Percentiles rank a stretch among this genome's conserved stretches.
Conservation (phyloP, 352 stramenopile genomes). For the Pilasporangium apinafurcum region DNA sequence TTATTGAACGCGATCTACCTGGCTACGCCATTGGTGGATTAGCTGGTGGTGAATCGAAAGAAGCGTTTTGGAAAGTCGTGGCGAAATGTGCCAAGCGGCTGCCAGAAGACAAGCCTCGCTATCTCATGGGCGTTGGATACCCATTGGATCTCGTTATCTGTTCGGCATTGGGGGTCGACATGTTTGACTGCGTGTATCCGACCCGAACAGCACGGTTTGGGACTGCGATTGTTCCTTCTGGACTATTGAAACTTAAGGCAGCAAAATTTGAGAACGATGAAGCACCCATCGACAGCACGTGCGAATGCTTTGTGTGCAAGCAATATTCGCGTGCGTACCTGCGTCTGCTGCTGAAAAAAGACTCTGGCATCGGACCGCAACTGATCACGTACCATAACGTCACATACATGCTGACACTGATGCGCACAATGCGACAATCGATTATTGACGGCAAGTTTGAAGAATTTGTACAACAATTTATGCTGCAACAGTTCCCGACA, state of each 20-base stretch:
- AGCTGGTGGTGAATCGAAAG: constrained; percentile 89
- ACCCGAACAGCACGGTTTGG: constrained; percentile 95
- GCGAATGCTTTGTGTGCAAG: constrained; percentile 66
- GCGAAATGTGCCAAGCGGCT: constrained; percentile 65
- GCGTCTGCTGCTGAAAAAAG: constrained; percentile 68
- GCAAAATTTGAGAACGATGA: constrained; percentile 48
- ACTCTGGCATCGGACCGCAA: constrained; percentile 50
- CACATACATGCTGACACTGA: constrained; percentile 79
- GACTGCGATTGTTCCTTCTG: constrained; percentile 82
- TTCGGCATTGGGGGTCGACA: constrained; percentile 94
- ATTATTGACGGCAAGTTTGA: constrained; percentile 74
- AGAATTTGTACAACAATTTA: constrained; percentile 70
- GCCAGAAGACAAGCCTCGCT: constrained; percentile 92
- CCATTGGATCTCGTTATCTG: constrained; percentile 96
- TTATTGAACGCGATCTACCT: constrained; percentile 78
- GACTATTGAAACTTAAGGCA: constrained; percentile 66
- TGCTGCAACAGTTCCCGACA: constrained; percentile 61
- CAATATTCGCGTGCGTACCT: constrained; percentile 70
- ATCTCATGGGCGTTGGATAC: constrained; percentile 98
- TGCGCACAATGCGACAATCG: constrained; percentile 57
- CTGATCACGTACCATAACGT: constrained; percentile 83
- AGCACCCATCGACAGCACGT: constrained; percentile 60
- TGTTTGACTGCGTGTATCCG: constrained; percentile 98
- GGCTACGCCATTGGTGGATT: constrained; percentile 96
- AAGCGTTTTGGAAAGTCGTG: constrained; percentile 96